Percentiles rank a stretch among this genome's conserved stretches.
Conservation (phyloP, 371 early-diverging fungal species). For the Basidiobolus meristosporus region DNA sequence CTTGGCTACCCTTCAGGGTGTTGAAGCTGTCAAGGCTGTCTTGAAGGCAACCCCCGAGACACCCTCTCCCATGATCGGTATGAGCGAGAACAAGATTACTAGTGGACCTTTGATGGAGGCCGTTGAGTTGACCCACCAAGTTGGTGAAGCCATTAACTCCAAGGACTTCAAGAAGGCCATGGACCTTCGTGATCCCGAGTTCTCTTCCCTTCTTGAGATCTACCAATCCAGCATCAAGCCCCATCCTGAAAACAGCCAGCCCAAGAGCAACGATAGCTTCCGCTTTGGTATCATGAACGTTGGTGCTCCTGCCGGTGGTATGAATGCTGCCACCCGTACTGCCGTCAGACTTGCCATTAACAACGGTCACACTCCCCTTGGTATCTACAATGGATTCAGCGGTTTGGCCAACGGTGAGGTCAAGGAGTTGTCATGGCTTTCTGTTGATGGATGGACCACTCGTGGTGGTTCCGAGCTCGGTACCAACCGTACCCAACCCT, state of each 20-base stretch:
- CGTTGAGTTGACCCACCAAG: conserved; percentile 75
- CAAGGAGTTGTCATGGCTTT: conserved; percentile 56
- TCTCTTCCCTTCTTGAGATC: conserved; percentile 25
- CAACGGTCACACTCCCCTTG: conserved; percentile 69
- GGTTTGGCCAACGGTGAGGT: conserved; percentile 75
- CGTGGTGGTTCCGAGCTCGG: conserved; percentile 92
- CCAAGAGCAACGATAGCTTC: conserved; percentile 19
- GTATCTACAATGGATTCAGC: conserved; percentile 86
- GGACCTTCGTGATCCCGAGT: conserved; percentile 80
- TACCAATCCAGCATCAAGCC: background rate
- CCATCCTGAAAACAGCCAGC: conserved; percentile 4
- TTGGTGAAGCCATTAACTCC: conserved; percentile 58
- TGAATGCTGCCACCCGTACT: conserved; percentile 92
- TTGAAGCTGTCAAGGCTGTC: conserved; percentile 94
- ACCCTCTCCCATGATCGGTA: conserved; percentile 85
- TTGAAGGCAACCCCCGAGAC: conserved; percentile 60
- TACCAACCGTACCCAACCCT: conserved; percentile 79
- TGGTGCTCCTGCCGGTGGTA: conserved; percentile 95
- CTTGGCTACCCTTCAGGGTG: conserved; percentile 81
- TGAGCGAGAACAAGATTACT: conserved; percentile 70
- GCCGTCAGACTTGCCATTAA: conserved; percentile 74
- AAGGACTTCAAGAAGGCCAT: conserved; percentile 82
- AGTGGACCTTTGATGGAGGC: conserved; percentile 81
- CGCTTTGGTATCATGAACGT: conserved; percentile 85
- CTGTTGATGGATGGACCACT: conserved; percentile 79